Evolutionary conservation across 2,329 filamentous ascomycete species (phyloP).

Genomic region (Scolecobasidium constrictum): DNA sequence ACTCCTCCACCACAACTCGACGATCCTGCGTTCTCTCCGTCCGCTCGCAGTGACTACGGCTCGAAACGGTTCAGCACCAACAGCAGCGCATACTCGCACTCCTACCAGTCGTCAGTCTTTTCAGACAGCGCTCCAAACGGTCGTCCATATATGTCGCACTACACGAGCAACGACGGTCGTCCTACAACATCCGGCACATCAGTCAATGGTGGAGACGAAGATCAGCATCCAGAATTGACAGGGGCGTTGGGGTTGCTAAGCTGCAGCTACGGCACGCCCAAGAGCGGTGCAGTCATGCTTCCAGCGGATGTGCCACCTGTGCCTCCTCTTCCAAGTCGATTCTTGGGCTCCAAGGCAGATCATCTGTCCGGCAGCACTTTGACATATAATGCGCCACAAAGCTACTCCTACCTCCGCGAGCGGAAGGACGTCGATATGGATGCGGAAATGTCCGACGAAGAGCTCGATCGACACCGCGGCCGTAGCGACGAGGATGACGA

Average conservation of each 20-base stretch:
- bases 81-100: conserved; percentile 52
- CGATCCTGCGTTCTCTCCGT: background rate
- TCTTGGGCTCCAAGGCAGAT: conserved; percentile 47
- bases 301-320: conserved; percentile 73
- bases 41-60: background rate
- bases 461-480: conserved; percentile 54
- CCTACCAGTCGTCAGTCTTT: conserved; percentile 64
- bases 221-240: conserved; percentile 65
- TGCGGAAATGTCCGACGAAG: conserved; percentile 50
- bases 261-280: conserved; percentile 80
- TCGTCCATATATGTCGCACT: conserved; percentile 44
- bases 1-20: conserved; percentile 69
- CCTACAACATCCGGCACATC: conserved; percentile 59
- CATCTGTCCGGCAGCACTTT: conserved; percentile 50
- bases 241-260: conserved; percentile 83
- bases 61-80: conserved; percentile 36
- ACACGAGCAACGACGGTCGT: conserved; percentile 61
- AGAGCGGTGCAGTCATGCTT: conserved; percentile 51
- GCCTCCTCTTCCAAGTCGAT: conserved; percentile 73
- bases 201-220: conserved; percentile 55
- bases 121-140: conserved; percentile 42
- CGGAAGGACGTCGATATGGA: conserved; percentile 38
- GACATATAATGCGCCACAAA: conserved; percentile 39
- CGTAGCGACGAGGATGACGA: conserved; percentile 85
- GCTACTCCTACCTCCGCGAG: conserved; percentile 18